Percentiles rank a stretch among this genome's conserved stretches.
These are phyloP conservation scores for Penstemon eatonii DNA, from an alignment of 257 asterid genomes.

Conservation along the genomic window DNA sequence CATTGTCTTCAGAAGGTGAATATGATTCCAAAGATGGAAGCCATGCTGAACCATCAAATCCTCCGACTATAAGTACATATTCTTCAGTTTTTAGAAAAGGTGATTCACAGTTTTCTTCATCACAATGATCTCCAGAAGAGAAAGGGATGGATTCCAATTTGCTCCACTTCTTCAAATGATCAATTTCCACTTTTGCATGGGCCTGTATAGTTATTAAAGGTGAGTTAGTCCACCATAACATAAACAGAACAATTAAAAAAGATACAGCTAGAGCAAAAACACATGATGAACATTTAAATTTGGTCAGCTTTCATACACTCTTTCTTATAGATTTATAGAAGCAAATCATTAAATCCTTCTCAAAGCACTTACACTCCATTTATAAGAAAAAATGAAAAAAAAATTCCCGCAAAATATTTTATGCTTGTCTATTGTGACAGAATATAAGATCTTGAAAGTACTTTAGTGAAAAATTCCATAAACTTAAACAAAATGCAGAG, in stretches of 20 bases:
- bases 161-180: slow-evolving; percentile 34
- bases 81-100: slow-evolving; percentile 25
- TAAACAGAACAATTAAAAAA: slow-evolving; percentile 20
- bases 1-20: slow-evolving; percentile 41
- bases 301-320: background rate
- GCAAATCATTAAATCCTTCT: slow-evolving; percentile 14
- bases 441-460: background rate
- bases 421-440: background rate
- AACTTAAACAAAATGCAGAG: background rate
- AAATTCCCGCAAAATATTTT: background rate
- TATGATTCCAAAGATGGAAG: slow-evolving; percentile 40
- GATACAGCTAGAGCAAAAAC: slow-evolving; percentile 22
- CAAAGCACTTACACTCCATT: background rate
- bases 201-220: slow-evolving; percentile 35
- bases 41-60: slow-evolving; percentile 61
- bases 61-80: slow-evolving; percentile 55
- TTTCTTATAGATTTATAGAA: background rate
- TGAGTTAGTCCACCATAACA: slow-evolving; percentile 19
- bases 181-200: slow-evolving; percentile 44
- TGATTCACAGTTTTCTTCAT: slow-evolving; percentile 24
- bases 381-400: background rate
- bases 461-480: background rate
- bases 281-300: slow-evolving; percentile 7
- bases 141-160: slow-evolving; percentile 32
- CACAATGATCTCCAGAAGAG: slow-evolving; percentile 24